Base-by-base conservation (phyloP, 306 rosid species). In the Quercus berberidifolia region DNA sequence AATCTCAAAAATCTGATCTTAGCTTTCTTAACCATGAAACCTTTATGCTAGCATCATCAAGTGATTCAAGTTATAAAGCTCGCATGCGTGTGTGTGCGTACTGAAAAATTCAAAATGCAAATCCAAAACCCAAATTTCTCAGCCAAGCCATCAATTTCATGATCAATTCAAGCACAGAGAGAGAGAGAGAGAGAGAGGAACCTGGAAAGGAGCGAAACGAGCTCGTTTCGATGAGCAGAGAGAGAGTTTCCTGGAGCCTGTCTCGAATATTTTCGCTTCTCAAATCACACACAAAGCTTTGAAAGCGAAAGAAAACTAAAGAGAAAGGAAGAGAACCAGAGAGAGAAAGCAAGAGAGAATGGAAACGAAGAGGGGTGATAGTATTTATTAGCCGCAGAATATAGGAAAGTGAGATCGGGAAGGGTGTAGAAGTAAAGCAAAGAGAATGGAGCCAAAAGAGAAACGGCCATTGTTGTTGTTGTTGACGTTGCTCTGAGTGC, bases 191-290 rank as follows among this genome's bases (percentile, higher is more conserved):
- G 18, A 59, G 19, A 79, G 19, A n/a, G 51, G 11, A 15, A 84
- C 88, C 85, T 78, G 10, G 88, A 82, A 67, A 89, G 80, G 76
- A 86, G 87, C 35, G 82, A 82, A 58, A 84, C 77, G 20, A 80
- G 73, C 72, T 80, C 86, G 1, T 82, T 89, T 23, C 80, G 69
- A 77, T 65, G 71, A 38, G 54, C 73, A 21, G 76, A 71, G 62
- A 80, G 78, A 4, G 84, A 54, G 23, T 21, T 41, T 85, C 84
- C 41, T 81, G 80, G 62, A 85, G 75, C 58, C 78, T 75, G 30
- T 88, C 82, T 65, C 75, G 59, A 78, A 85, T 58, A 19, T 79
- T 81, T 30, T 64, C 15, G 56, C 35, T 52, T 78, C 68, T 73
- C 13, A 43, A 43, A 43, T 8, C 51, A 43, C 51, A 43, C 30